phyloP scores from a whole-genome alignment of 768 basidiomycete species.

The Collybiopsis confluens region DNA sequence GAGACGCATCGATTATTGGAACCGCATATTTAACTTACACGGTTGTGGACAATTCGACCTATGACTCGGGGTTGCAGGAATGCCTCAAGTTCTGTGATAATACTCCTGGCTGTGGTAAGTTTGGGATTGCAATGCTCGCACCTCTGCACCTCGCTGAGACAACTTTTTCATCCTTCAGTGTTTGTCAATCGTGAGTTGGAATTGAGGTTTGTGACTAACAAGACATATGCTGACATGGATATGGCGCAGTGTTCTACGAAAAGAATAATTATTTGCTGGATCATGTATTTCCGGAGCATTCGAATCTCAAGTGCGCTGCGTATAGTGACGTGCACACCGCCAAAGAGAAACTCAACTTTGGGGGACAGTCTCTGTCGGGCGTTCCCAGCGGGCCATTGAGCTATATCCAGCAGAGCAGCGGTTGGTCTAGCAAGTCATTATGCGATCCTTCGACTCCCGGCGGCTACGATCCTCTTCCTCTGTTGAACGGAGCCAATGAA shows the following conservation, averaged over 20 bases:
- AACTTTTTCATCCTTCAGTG: conserved; percentile 24
- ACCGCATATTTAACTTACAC: conserved; percentile 47
- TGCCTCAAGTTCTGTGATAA: conserved; percentile 38
- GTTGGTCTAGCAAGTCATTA: conserved; percentile 32
- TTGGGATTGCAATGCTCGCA: too few relatives aligned
- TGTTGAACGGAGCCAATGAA: conserved; percentile 41
- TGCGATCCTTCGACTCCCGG: conserved; percentile 35
- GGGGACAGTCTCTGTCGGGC: conserved; percentile 35
- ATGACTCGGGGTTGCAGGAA: conserved; percentile 37
- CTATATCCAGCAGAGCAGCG: conserved; percentile 41
- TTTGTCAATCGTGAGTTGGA: conserved; percentile 32
- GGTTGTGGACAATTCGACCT: conserved; percentile 40
- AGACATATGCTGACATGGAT: background rate
- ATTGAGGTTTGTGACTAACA: background rate
- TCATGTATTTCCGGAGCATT: conserved; percentile 31
- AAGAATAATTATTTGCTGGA: conserved; percentile 40
- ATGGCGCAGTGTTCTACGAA: conserved; percentile 36
- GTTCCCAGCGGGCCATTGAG: conserved; percentile 30
- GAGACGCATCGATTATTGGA: conserved; percentile 40
- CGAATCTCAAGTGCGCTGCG: conserved; percentile 44
- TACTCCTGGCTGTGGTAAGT: conserved; percentile 38
- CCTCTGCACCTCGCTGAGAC: too few relatives aligned
- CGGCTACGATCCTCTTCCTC: conserved; percentile 43
- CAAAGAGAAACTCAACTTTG: conserved; percentile 40
- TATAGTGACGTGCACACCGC: conserved; percentile 41